These are phyloP conservation scores for Urochloa ruziziensis DNA, from an alignment of 176 grass and related monocot genomes.

Conservation along the genomic window DNA sequence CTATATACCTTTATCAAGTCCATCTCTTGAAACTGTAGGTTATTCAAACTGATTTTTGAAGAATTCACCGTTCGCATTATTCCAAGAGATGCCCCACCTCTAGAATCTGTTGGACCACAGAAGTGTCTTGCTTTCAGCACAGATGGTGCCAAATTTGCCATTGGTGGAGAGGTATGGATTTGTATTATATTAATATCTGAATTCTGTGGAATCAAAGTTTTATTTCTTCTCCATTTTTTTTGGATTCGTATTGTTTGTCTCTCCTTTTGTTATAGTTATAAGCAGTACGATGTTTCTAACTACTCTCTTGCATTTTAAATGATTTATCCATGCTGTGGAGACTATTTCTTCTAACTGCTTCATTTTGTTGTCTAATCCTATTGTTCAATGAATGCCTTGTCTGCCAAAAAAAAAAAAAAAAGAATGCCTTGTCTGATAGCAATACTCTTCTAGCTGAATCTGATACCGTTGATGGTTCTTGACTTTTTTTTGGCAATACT, in stretches of 20 bases:
- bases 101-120: slow-evolving; percentile 80
- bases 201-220: background rate
- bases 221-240: background rate
- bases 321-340: background rate
- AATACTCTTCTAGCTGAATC: slow-evolving; percentile 13
- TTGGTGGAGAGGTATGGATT: slow-evolving; percentile 78
- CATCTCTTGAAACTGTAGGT: slow-evolving; percentile 35
- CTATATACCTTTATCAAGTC: slow-evolving; percentile 1
- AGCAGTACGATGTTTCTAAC: background rate
- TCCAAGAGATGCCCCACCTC: slow-evolving; percentile 44
- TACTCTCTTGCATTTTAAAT: background rate
- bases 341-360: slow-evolving; percentile 16
- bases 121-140: slow-evolving; percentile 96
- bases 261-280: too few species aligned
- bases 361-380: slow-evolving; percentile 10
- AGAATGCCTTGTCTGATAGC: background rate
- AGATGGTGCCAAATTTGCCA: slow-evolving; percentile 91
- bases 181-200: background rate
- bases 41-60: slow-evolving; percentile 75
- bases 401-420: too few species aligned
- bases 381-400: background rate
- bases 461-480: background rate
- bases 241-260: background rate
- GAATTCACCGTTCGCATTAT: slow-evolving; percentile 55
- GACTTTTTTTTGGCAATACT: slow-evolving; percentile 19